A percentile compares a stretch with the other conserved stretches of the same genome.
Evolutionary conservation across 1,139 yeast species (phyloP).

Genomic region (Blastobotrys arbuscula): DNA sequence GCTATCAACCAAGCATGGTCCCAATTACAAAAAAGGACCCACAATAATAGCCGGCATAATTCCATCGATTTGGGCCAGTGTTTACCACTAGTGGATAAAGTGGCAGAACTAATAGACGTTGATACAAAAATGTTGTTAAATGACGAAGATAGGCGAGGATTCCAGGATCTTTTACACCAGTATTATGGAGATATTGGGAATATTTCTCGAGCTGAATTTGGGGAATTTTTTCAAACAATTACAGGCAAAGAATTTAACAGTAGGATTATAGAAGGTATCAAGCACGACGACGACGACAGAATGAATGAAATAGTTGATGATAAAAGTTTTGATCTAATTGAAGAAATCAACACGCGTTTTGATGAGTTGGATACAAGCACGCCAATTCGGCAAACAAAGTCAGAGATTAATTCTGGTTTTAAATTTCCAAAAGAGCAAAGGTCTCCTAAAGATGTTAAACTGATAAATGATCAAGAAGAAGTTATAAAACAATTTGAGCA

Average conservation of each 20-base stretch:
- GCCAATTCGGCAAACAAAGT: neutral
- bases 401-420: neutral
- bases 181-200: constrained; percentile 3
- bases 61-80: constrained; percentile 10
- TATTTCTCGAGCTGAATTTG: constrained; percentile 10
- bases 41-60: neutral
- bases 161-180: neutral
- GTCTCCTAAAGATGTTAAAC: constrained; percentile 7
- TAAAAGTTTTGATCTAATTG: neutral
- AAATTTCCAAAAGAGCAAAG: constrained; percentile 1
- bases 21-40: neutral
- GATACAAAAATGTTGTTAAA: constrained; percentile 4
- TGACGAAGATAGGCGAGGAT: constrained; percentile 2
- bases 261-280: constrained; percentile 1
- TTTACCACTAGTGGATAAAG: constrained; percentile 8
- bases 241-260: constrained; percentile 12
- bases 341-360: neutral
- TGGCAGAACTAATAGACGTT: constrained; percentile 9
- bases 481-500: constrained; percentile 17
- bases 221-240: constrained; percentile 7
- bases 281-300: neutral
- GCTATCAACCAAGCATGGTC: constrained; percentile 5
- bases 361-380: neutral
- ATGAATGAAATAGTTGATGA: neutral
- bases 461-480: constrained; percentile 16